Evolutionary conservation across 805 yeast species (phyloP).

Genomic region (Ogataea nakhonphanomensis): DNA sequence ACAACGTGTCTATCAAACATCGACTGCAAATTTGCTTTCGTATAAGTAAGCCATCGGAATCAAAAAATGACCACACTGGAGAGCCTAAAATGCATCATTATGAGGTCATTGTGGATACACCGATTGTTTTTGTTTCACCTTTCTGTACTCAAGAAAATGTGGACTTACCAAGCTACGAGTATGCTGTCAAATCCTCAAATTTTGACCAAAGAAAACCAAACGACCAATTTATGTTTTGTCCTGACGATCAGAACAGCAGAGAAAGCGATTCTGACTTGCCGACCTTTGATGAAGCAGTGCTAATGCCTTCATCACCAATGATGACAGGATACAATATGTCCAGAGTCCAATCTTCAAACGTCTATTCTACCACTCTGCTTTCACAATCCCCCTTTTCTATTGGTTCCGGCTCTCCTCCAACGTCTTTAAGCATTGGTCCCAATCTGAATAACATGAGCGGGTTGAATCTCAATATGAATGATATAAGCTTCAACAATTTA

Average conservation of each 20-base stretch:
- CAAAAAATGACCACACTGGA: conserved; percentile 27
- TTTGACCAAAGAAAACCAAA: conserved; percentile 13
- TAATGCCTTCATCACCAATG: conserved; percentile 45
- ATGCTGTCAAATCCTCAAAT: conserved; percentile 25
- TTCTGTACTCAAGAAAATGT: conserved; percentile 31
- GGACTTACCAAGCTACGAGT: conserved; percentile 40
- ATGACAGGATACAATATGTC: conserved; percentile 36
- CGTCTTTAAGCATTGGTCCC: conserved; percentile 20
- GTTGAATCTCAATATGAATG: conserved; percentile 5
- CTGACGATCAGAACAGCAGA: conserved; percentile 9
- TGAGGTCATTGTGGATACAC: conserved; percentile 79
- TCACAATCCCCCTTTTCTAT: conserved; percentile 41
- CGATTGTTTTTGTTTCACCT: conserved; percentile 53
- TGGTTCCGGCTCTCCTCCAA: conserved; percentile 18
- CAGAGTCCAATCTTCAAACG: conserved; percentile 30
- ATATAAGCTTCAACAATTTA: conserved; percentile 21
- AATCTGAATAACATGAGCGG: conserved; percentile 1
- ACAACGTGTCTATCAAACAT: conserved; percentile 61
- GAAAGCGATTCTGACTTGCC: conserved; percentile 40
- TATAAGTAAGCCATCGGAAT: conserved; percentile 58
- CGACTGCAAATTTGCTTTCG: conserved; percentile 68
- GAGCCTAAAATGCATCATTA: conserved; percentile 60
- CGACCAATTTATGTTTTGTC: conserved; percentile 12
- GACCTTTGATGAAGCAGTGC: conserved; percentile 62
- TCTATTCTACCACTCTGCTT: conserved; percentile 26